Evolutionary conservation across 495 filamentous ascomycete species (phyloP), one percentile per base, ranked within the genome.

Genomic region (Penicillium salamii): DNA sequence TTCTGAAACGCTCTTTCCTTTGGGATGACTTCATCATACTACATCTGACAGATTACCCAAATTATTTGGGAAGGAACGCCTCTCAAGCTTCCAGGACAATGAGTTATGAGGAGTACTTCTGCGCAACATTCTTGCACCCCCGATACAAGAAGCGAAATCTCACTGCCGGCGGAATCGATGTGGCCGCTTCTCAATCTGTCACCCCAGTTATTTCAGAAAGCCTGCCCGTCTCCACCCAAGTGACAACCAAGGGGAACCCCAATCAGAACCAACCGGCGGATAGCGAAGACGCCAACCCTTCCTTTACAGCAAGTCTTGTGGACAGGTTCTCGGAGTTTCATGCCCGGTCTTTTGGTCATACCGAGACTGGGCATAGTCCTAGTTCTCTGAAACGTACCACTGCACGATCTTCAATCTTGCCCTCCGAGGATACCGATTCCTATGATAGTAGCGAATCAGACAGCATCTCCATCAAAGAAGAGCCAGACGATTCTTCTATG

Each of bases 21-120:
- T 89, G 81, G 64, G 87, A 90, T 59, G 86, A 90, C 48, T 87
- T 87, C 55, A 72, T 90, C 44, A 75, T 76, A 21, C 62, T 66
- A 50, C 61, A 78, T 50, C 56, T 70, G 24, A 46, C 63, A n/a
- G 60, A 68, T 7, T 79, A 76, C 28, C 59, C 62, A 3, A 43
- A 38, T 21, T 65, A 78, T 42, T 24, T 72, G 2, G 50, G 65
- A 37, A 38, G 63, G 19, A 59, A 57, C 33, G 19, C 31, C 4
- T 50, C 44, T 7, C 51, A 52, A 20, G 49, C 57, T 0, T 52
- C 51, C 1, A 59, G 65, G n/a, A 35, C 46, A 19, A 21, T 65
- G 21, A 23, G 17, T 6, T 76, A 74, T 34, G 70, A 69, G 47
- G 52, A 62, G 0, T 76, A 62, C 39, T 76, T 76, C 36, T 17